Percentiles rank a stretch among this genome's conserved stretches.
phyloP scores from a whole-genome alignment of 306 rosid species.

The Castanopsis chinensis region DNA sequence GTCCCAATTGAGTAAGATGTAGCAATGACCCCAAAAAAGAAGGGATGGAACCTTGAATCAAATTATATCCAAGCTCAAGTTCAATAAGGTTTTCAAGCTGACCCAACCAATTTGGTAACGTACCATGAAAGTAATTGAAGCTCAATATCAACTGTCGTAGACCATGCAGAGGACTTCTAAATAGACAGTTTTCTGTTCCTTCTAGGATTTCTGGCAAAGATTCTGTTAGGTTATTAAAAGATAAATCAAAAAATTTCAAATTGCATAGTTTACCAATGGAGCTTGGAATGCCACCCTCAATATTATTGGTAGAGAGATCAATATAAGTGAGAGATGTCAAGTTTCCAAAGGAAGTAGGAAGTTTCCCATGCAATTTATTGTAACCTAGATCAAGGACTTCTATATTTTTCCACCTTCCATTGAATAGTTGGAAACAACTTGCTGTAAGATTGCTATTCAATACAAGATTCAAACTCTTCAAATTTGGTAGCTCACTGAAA shows the following conservation, averaged over 20 bases:
- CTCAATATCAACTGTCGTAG: background rate
- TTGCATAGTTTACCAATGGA: conserved; percentile 34
- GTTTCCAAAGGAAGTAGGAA: conserved; percentile 44
- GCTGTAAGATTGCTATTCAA: conserved; percentile 23
- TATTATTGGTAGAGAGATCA: background rate
- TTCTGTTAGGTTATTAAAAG: conserved; percentile 31
- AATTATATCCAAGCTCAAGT: conserved; percentile 20
- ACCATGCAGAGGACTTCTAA: conserved; percentile 21
- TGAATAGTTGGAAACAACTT: conserved; percentile 39
- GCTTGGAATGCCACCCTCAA: conserved; percentile 41
- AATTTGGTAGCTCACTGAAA: conserved; percentile 26
- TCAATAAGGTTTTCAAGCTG: conserved; percentile 24
- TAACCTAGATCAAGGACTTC: conserved; percentile 12
- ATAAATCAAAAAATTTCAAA: background rate
- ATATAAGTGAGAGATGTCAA: conserved; percentile 33
- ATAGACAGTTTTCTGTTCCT: conserved; percentile 18
- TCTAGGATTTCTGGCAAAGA: conserved; percentile 36
- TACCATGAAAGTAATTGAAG: conserved; percentile 27
- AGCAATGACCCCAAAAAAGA: conserved; percentile 22
- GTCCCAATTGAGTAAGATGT: conserved; percentile 12
- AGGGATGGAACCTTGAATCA: conserved; percentile 37
- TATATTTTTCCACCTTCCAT: conserved; percentile 31
- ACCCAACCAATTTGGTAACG: conserved; percentile 39
- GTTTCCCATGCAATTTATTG: conserved; percentile 33
- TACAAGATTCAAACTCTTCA: conserved; percentile 20